phyloP scores from a whole-genome alignment of 129 eudicot species.

The Erigeron canadensis region DNA sequence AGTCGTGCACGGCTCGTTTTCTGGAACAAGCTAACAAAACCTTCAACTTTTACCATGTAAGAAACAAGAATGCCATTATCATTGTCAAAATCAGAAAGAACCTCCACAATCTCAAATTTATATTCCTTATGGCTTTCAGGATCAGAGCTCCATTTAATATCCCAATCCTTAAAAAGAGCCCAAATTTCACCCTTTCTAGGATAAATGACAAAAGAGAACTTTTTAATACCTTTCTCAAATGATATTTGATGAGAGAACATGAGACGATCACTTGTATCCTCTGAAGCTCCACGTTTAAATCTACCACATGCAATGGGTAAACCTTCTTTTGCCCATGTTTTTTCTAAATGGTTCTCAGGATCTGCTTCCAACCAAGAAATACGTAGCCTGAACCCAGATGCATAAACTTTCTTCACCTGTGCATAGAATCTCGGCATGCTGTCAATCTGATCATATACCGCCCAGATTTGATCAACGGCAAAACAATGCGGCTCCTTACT shows the following conservation, averaged over 20 bases:
- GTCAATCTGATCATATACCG: constrained; percentile 65
- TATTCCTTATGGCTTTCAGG: constrained; percentile 41
- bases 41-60: constrained; percentile 59
- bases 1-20: constrained; percentile 21
- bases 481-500: constrained; percentile 46
- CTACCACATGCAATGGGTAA: constrained; percentile 73
- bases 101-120: constrained; percentile 71
- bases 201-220: constrained; percentile 37
- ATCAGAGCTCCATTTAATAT: constrained; percentile 64
- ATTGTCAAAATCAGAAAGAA: constrained; percentile 48
- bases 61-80: constrained; percentile 53
- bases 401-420: constrained; percentile 44
- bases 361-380: constrained; percentile 78
- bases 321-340: constrained; percentile 47
- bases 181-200: constrained; percentile 78
- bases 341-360: constrained; percentile 41
- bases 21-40: constrained; percentile 65
- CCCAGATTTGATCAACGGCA: constrained; percentile 81
- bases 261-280: constrained; percentile 42
- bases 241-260: constrained; percentile 69
- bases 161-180: constrained; percentile 85
- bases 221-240: constrained; percentile 34
- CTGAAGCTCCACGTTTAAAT: constrained; percentile 43
- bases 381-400: constrained; percentile 49
- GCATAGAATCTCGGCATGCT: constrained; percentile 91